phyloP scores from a whole-genome alignment of 345 rosid genomes.

The Salix viminalis region DNA sequence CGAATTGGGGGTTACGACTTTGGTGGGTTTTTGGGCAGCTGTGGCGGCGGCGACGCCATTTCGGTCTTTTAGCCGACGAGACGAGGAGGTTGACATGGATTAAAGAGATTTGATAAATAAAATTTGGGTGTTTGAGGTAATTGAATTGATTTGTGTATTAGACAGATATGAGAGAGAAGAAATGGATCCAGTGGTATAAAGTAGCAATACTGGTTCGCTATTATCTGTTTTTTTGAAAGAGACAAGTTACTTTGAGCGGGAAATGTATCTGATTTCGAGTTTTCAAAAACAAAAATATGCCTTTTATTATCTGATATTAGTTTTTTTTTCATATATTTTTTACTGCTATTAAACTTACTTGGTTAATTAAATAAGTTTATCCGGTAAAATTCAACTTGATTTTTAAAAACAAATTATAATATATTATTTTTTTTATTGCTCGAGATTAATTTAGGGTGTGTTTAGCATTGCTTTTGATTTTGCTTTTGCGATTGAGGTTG shows the following conservation, averaged over 20 bases:
- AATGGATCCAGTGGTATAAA: background rate
- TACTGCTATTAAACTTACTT: background rate
- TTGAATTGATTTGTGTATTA: no score
- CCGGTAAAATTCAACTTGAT: no score
- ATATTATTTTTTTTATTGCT: no score
- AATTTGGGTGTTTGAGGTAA: background rate
- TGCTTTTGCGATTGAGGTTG: no score
- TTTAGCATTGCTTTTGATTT: no score
- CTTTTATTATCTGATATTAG: no score
- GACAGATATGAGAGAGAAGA: background rate
- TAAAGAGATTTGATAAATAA: background rate
- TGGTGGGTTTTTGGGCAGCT: conserved; percentile 31
- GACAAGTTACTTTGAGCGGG: conserved; percentile 35
- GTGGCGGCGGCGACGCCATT: conserved; percentile 37
- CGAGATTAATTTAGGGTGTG: no score
- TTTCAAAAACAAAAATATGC: conserved; percentile 23
- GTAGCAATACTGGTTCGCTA: no score
- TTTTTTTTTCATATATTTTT: background rate
- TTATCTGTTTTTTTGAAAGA: background rate
- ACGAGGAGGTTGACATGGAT: conserved; percentile 59
- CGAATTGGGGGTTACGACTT: conserved; percentile 46
- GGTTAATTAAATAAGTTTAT: no score
- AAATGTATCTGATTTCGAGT: conserved; percentile 18
- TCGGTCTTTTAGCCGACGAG: conserved; percentile 58
- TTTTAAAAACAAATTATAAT: no score